Evolutionary conservation across 106 monocot species (phyloP).

Genomic region (Vanilla planifolia): DNA sequence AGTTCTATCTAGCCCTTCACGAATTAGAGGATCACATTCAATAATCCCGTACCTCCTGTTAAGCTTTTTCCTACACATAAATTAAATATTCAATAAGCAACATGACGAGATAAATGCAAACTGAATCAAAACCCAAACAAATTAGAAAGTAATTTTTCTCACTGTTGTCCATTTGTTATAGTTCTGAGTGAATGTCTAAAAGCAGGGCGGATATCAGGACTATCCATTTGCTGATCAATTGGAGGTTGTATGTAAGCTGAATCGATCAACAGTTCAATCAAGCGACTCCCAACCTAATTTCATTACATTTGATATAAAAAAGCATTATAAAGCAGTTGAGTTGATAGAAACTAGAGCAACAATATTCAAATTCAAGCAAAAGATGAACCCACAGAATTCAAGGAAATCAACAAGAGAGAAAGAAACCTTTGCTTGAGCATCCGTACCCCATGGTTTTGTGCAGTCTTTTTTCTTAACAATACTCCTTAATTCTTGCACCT

Average conservation of each 20-base stretch:
- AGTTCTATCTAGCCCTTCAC: conserved; percentile 88
- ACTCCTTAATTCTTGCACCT: conserved; percentile 54
- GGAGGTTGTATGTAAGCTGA: conserved; percentile 92
- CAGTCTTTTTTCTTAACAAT: conserved; percentile 75
- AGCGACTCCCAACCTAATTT: conserved; percentile 83
- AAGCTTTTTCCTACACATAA: conserved; percentile 43
- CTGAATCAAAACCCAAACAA: neutral
- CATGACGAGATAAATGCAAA: neutral
- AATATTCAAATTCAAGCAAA: neutral
- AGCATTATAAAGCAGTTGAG: neutral
- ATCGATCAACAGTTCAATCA: conserved; percentile 82
- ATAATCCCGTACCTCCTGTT: conserved; percentile 84
- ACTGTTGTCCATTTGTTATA: conserved; percentile 43
- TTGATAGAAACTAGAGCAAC: neutral
- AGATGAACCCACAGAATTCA: neutral
- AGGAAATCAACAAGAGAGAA: neutral
- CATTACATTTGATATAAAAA: neutral
- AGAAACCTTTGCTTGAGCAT: conserved; percentile 71
- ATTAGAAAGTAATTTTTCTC: conserved; percentile 8
- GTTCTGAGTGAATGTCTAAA: conserved; percentile 59
- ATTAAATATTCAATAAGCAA: neutral
- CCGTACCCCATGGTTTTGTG: conserved; percentile 73
- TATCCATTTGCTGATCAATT: conserved; percentile 59
- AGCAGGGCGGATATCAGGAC: conserved; percentile 89
- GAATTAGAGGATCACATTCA: conserved; percentile 89